A percentile compares a stretch with the other conserved stretches of the same genome.
These are phyloP conservation scores for Gossypium sturtianum DNA, from an alignment of 345 rosid genomes.

Conservation along the genomic window DNA sequence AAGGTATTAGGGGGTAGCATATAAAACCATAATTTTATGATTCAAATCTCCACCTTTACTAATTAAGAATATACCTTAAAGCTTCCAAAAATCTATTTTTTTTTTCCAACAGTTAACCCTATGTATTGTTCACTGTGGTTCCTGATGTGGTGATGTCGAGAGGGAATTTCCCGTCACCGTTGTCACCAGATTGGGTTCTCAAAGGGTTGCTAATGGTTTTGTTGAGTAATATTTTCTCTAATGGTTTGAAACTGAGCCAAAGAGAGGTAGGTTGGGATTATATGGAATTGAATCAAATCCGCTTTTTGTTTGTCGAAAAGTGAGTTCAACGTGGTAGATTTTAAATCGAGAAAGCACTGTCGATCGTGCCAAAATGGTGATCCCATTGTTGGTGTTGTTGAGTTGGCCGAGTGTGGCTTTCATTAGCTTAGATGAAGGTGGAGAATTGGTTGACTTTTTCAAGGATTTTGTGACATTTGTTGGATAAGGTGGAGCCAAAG, in stretches of 20 bases:
- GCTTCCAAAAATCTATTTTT: no score
- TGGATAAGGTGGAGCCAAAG: no score
- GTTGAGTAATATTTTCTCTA: constrained; percentile 1
- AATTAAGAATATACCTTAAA: neutral
- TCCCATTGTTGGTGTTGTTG: constrained; percentile 37
- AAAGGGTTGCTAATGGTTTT: constrained; percentile 23
- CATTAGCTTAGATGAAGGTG: constrained; percentile 30
- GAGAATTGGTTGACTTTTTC: no score
- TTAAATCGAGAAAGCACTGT: constrained; percentile 32
- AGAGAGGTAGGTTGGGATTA: constrained; percentile 31
- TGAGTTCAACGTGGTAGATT: constrained; percentile 31
- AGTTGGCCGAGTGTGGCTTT: constrained; percentile 37
- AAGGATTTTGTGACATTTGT: no score
- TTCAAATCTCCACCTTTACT: constrained; percentile 24
- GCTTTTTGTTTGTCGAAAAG: constrained; percentile 29
- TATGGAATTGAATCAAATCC: constrained; percentile 35
- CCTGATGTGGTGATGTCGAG: constrained; percentile 35
- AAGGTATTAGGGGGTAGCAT: no score
- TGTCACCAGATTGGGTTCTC: constrained; percentile 36
- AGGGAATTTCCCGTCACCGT: constrained; percentile 29
- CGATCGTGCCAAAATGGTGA: constrained; percentile 38
- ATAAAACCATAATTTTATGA: no score
- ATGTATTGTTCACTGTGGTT: constrained; percentile 28
- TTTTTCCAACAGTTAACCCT: constrained; percentile 11
- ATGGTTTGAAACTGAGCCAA: constrained; percentile 31